These are phyloP conservation scores for Aphanomyces cochlioides DNA, from an alignment of 352 stramenopile species.

Conservation along the genomic window DNA sequence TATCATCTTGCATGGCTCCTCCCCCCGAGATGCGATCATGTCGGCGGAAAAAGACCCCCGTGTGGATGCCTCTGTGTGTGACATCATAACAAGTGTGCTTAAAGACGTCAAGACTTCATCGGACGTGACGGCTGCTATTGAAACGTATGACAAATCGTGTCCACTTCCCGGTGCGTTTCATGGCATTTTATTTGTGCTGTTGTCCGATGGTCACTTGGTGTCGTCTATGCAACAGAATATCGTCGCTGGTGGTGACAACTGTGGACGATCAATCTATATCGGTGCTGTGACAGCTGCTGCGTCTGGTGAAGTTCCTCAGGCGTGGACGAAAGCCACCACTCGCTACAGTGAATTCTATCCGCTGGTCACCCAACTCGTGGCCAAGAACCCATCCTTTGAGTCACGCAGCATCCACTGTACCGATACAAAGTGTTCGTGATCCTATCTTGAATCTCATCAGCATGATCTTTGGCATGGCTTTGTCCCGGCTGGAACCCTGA, in stretches of 20 bases:
- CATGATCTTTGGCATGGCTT: no score
- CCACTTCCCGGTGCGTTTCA: conserved; percentile 52
- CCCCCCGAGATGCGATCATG: conserved; percentile 40
- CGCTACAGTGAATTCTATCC: conserved; percentile 40
- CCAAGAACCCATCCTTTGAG: conserved; percentile 23
- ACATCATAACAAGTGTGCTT: conserved; percentile 44
- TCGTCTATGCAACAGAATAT: conserved; percentile 56
- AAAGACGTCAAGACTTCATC: conserved; percentile 43
- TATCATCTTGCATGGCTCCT: conserved; percentile 38
- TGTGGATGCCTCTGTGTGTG: conserved; percentile 37
- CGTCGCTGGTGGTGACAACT: conserved; percentile 62
- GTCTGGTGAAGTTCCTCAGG: conserved; percentile 36
- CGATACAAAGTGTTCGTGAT: no score
- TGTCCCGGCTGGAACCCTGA: no score
- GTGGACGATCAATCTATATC: conserved; percentile 60
- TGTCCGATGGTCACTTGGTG: conserved; percentile 43
- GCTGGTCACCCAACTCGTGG: conserved; percentile 43
- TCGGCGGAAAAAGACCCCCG: conserved; percentile 41
- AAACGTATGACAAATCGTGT: conserved; percentile 58
- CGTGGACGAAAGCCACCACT: conserved; percentile 55
- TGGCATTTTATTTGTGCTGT: conserved; percentile 53
- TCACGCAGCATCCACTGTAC: no score
- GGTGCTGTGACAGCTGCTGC: conserved; percentile 46
- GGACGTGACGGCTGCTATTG: conserved; percentile 46
- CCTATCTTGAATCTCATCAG: no score